phyloP scores from a whole-genome alignment of 257 asterid genomes.

The Penstemon davidsonii region DNA sequence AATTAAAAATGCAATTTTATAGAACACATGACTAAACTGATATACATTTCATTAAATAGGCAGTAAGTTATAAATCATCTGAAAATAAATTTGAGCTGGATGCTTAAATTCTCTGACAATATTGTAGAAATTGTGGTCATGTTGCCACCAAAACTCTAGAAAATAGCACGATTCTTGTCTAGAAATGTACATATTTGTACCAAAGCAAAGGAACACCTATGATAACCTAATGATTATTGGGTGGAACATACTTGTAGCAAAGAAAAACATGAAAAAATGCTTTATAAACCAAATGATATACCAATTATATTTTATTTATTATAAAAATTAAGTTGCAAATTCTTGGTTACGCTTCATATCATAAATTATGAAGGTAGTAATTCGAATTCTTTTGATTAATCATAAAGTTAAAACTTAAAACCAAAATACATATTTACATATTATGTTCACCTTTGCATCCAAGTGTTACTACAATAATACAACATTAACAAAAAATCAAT shows the following conservation, averaged over 20 bases:
- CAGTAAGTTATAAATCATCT: too few relatives aligned
- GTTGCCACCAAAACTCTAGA: background rate
- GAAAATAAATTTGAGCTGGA: background rate
- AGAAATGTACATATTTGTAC: background rate
- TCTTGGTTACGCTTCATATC: background rate
- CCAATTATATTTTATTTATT: too few relatives aligned
- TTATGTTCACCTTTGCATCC: background rate
- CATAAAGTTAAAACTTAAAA: background rate
- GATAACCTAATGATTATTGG: background rate
- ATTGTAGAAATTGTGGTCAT: background rate
- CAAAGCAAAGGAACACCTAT: background rate
- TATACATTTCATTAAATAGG: too few relatives aligned
- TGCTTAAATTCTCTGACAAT: background rate
- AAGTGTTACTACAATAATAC: background rate
- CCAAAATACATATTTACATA: background rate
- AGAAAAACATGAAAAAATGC: too few relatives aligned
- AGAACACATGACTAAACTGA: too few relatives aligned
- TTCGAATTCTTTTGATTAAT: background rate
- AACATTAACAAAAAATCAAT: background rate
- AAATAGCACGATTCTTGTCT: background rate
- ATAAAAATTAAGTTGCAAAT: background rate
- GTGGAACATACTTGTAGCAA: too few relatives aligned
- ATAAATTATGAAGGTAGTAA: background rate
- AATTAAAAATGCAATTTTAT: too few relatives aligned
- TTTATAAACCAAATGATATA: too few relatives aligned